Evolutionary conservation across 495 filamentous ascomycete species (phyloP), one percentile per base, ranked within the genome.

Genomic region (Elasticomyces elasticus): DNA sequence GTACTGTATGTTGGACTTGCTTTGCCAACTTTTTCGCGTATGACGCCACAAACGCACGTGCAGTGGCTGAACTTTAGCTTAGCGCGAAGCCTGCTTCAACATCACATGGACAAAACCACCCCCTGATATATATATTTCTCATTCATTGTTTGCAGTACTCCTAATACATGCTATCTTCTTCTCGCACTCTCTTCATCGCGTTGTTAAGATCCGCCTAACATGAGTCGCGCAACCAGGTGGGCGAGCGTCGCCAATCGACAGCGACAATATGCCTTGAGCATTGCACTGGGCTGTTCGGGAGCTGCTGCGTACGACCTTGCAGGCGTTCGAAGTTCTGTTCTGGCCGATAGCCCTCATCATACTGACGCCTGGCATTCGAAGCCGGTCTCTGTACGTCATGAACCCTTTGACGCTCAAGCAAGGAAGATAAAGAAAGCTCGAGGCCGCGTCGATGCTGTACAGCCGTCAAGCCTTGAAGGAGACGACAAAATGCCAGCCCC

Each of bases 191-290:
- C 4, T 15, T 13, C 13, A 40, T 40, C 19, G 19, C 19, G 35
- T 40, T 17, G 3, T 5, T 45, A 26, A 7, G n/a, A n/a, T n/a
- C n/a, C n/a, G n/a, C 31, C 23, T 35, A 50, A 17, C 15, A 58
- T 58, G 55, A 10, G 49, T 26, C 41, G 55, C 17, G 28, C 49
- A 2, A 12, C 53, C 40, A 37, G 50, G 31, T 49, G 49, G 49
- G 30, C 4, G 2, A 27, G 26, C 42, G 27, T 44, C 19, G 33
- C 20, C 22, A 19, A 10, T 3, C 45, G 55, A 24, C 49, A 47
- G 44, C 49, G 55, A 13, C 7, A 41, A 9, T n/a, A 46, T 26
- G 55, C 44, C 12, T 37, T 53, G 20, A 30, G 55, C 17, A 9
- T 49, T 1, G 27, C 30, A 2, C 22, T 53, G 1, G 55, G 49